A percentile compares a stretch with the other conserved stretches of the same genome.
These are phyloP conservation scores for Stephanodiscus triporus DNA, from an alignment of 108 stramenopile species.

Conservation along the genomic window DNA sequence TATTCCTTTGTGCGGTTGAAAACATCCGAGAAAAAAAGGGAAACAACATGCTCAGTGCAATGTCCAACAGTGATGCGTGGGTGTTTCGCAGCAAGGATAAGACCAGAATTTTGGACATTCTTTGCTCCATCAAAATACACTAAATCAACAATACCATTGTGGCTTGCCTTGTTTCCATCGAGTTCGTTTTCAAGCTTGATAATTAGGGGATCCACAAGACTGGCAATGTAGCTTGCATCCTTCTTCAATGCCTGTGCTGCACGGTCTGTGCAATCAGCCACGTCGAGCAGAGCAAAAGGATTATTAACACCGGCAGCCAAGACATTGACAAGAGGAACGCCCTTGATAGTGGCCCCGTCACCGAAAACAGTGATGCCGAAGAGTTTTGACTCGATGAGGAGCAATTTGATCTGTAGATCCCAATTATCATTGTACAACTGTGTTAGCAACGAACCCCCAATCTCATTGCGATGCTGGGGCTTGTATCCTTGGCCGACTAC, in stretches of 20 bases:
- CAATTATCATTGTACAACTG: not conserved
- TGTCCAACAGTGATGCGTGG: conserved; percentile 10
- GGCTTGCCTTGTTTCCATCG: not conserved
- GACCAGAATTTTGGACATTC: conserved; percentile 22
- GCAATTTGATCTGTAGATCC: not conserved
- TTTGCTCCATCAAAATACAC: conserved; percentile 17
- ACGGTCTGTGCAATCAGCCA: not conserved
- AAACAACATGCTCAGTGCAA: conserved; percentile 12
- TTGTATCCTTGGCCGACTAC: not conserved
- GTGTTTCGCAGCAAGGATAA: conserved; percentile 4
- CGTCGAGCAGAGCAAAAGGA: too few species aligned
- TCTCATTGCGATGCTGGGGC: not conserved
- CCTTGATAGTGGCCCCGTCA: conserved; percentile 1
- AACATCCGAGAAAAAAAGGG: conserved; percentile 18
- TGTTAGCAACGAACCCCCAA: not conserved
- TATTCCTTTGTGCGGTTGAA: not conserved
- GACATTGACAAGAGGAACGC: not conserved
- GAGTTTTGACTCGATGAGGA: not conserved
- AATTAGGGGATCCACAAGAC: not conserved
- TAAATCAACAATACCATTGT: conserved; percentile 11
- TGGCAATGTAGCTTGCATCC: not conserved
- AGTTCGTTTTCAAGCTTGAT: not conserved
- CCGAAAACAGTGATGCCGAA: too few species aligned
- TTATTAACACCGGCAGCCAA: not conserved
- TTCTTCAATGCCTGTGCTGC: not conserved